Evolutionary conservation across 352 stramenopile genomes (phyloP).

Genomic region (Pythium volutum): DNA sequence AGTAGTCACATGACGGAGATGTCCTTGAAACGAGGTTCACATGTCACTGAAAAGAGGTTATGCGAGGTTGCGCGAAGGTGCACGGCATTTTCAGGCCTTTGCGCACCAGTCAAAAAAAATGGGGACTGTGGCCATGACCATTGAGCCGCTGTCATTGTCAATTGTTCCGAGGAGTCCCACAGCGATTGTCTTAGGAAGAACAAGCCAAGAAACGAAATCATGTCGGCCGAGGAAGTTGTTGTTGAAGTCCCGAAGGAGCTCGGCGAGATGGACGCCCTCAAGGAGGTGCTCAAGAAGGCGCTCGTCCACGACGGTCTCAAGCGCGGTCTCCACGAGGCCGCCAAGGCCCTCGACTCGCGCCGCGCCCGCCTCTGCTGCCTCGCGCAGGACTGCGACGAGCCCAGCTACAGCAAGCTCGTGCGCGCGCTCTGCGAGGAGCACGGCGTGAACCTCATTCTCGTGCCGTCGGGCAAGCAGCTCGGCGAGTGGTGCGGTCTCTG

Average conservation of each 20-base stretch:
- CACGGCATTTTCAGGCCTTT: background rate
- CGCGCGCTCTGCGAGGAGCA: conserved; percentile 93
- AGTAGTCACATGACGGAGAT: background rate
- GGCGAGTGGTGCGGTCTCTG: conserved; percentile 99
- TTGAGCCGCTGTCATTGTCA: background rate
- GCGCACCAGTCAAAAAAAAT: conserved; percentile 36
- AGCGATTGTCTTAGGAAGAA: too few species aligned
- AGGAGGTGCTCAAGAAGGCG: conserved; percentile 99
- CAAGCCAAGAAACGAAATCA: conserved; percentile 52
- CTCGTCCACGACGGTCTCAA: conserved; percentile 99
- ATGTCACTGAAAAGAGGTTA: conserved; percentile 14
- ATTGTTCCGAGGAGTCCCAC: conserved; percentile 54
- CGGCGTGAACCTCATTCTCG: conserved; percentile 93
- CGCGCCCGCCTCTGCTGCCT: conserved; percentile 98
- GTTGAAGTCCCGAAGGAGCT: conserved; percentile 92
- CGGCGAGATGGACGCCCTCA: conserved; percentile 96
- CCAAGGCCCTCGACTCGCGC: conserved; percentile 98
- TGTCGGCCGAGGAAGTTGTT: conserved; percentile 93
- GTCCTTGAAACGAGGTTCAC: conserved; percentile 3
- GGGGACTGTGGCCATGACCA: background rate
- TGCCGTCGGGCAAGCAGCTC: conserved; percentile 95
- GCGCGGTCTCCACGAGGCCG: conserved; percentile 98
- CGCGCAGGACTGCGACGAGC: conserved; percentile 99
- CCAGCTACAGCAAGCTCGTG: conserved; percentile 99
- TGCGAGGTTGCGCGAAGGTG: conserved; percentile 29